These are phyloP conservation scores for Globisporangium paddicum DNA, from an alignment of 352 stramenopile genomes.

Conservation along the genomic window DNA sequence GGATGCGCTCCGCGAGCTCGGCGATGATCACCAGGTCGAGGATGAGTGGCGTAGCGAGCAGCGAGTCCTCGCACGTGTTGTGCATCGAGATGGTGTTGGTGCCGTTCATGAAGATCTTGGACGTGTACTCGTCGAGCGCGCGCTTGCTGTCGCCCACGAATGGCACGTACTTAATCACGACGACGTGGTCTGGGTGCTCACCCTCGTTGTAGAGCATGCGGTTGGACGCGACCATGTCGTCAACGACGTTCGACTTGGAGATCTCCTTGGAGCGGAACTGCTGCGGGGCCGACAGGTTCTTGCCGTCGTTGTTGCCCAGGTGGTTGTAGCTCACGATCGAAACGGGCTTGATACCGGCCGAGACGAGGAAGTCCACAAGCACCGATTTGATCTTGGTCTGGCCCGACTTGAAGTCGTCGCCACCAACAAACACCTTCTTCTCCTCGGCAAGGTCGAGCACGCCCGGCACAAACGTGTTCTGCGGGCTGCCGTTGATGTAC, in stretches of 20 bases:
- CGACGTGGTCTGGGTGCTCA: conserved; percentile 98
- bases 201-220: conserved; percentile 96
- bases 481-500: conserved; percentile 99
- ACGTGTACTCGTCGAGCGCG: conserved; percentile 99
- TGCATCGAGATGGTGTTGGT: conserved; percentile 99
- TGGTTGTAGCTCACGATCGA: conserved; percentile 99
- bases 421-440: conserved; percentile 96
- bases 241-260: conserved; percentile 99
- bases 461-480: conserved; percentile 99
- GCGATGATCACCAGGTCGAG: conserved; percentile 97
- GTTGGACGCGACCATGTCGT: conserved; percentile 98
- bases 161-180: conserved; percentile 99
- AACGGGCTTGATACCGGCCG: conserved; percentile 98
- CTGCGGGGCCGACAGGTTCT: conserved; percentile 98
- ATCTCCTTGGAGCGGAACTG: conserved; percentile 99
- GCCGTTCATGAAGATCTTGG: conserved; percentile 99
- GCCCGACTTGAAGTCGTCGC: conserved; percentile 99
- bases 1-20: conserved; percentile 96
- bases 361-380: conserved; percentile 99
- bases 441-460: conserved; percentile 94
- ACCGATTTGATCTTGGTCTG: conserved; percentile 99
- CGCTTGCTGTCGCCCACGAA: conserved; percentile 99
- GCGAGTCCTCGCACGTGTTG: conserved; percentile 99
- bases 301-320: conserved; percentile 99
- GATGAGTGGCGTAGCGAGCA: conserved; percentile 97